Conservation (phyloP, 1,284 basidiomycete species). For the Austroboletus novae-zelandiae region DNA sequence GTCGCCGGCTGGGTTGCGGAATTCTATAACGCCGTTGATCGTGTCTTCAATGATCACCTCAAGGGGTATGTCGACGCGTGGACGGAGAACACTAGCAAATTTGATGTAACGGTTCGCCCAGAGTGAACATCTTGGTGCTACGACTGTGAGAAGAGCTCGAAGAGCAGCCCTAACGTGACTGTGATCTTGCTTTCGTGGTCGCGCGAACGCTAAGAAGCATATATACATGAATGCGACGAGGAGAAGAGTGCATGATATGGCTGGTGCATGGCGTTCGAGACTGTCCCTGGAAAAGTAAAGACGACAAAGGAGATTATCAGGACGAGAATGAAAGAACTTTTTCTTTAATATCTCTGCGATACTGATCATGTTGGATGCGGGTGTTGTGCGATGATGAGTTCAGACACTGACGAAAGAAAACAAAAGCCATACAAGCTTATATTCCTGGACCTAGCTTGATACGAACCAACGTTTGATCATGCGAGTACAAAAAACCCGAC, state of each 20-base stretch:
- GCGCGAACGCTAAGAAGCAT: neutral
- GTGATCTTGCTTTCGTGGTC: slow-evolving; percentile 8
- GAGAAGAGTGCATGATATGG: slow-evolving; percentile 9
- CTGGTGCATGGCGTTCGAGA: neutral
- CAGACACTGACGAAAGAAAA: too few relatives aligned
- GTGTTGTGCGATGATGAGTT: too few relatives aligned
- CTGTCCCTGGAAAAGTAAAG: neutral
- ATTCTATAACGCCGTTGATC: slow-evolving; percentile 29
- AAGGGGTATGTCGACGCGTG: slow-evolving; percentile 23
- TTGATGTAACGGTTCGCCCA: slow-evolving; percentile 36
- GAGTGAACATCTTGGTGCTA: slow-evolving; percentile 35
- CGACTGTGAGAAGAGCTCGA: slow-evolving; percentile 31
- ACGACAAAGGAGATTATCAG: neutral
- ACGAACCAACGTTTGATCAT: too few relatives aligned
- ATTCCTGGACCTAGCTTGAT: too few relatives aligned
- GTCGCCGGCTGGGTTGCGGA: slow-evolving; percentile 30
- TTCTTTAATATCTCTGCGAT: slow-evolving; percentile 3
- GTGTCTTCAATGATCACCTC: slow-evolving; percentile 28
- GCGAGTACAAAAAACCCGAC: slow-evolving; percentile 18
- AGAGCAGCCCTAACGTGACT: slow-evolving; percentile 27
- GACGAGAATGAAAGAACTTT: neutral
- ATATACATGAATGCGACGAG: slow-evolving; percentile 5
- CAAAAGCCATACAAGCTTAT: too few relatives aligned
- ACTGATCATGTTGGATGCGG: neutral
- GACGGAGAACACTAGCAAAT: slow-evolving; percentile 20